Percentiles rank a stretch among this genome's conserved stretches.
Conservation (phyloP, 2,329 filamentous ascomycete species). For the Arthrobotrys iridis region DNA sequence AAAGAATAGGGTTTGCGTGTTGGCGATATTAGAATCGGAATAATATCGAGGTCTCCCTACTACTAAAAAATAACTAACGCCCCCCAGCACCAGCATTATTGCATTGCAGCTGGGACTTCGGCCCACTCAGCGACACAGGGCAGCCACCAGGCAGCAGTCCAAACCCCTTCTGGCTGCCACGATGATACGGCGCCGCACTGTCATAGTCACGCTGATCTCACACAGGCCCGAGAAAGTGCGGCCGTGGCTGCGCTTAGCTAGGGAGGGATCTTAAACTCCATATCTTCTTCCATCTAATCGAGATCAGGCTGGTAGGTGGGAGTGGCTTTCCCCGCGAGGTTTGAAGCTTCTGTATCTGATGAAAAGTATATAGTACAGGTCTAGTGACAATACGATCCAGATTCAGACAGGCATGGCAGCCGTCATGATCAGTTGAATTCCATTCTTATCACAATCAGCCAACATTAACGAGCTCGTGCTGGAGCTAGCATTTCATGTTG, state of each 20-base stretch:
- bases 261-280: too few relatives aligned
- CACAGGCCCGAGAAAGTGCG: slow-evolving; percentile 12
- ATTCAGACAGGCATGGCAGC: slow-evolving; percentile 11
- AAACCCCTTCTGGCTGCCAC: slow-evolving; percentile 3
- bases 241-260: too few relatives aligned
- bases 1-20: slow-evolving; percentile 33
- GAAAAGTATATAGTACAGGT: too few relatives aligned
- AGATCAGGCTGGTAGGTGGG: too few relatives aligned
- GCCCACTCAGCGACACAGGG: slow-evolving; percentile 15
- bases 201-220: neutral
- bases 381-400: neutral
- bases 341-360: too few relatives aligned
- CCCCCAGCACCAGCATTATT: neutral
- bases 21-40: slow-evolving; percentile 44
- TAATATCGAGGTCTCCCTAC: neutral
- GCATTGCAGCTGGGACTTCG: neutral
- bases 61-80: neutral
- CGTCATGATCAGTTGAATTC: neutral
- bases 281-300: too few relatives aligned
- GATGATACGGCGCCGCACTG: slow-evolving; percentile 1
- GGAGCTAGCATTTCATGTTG: slow-evolving; percentile 28
- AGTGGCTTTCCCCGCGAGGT: too few relatives aligned
- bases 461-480: neutral
- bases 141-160: slow-evolving; percentile 9
- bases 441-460: slow-evolving; percentile 23